These are phyloP conservation scores for Phytopythium boreale DNA, from an alignment of 352 stramenopile genomes.

Conservation along the genomic window DNA sequence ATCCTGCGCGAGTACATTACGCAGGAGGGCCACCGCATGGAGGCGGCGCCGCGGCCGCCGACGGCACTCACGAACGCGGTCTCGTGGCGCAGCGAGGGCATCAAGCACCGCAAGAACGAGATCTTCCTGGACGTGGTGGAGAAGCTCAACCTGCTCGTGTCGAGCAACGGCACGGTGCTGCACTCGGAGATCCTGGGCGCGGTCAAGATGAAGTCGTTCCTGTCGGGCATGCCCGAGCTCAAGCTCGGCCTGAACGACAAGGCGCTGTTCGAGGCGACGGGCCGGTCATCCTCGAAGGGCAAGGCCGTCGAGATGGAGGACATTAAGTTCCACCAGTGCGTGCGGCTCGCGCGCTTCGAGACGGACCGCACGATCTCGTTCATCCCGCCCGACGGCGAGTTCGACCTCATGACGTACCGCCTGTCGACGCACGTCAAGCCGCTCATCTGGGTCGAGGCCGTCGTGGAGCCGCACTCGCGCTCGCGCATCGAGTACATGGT, in stretches of 20 bases:
- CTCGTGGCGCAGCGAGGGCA: slow-evolving; percentile 97
- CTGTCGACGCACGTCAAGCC: slow-evolving; percentile 99
- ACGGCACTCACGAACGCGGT: slow-evolving; percentile 99
- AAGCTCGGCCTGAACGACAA: slow-evolving; percentile 99
- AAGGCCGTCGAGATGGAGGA: slow-evolving; percentile 99
- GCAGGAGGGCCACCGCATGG: slow-evolving; percentile 95
- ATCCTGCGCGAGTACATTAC: slow-evolving; percentile 96
- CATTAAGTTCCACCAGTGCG: slow-evolving; percentile 99
- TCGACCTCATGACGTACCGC: slow-evolving; percentile 99
- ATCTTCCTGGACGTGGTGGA: slow-evolving; percentile 99
- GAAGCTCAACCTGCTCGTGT: slow-evolving; percentile 96
- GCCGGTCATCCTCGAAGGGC: slow-evolving; percentile 80
- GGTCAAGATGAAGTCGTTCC: slow-evolving; percentile 98
- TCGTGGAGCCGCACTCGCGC: slow-evolving; percentile 97
- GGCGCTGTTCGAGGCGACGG: slow-evolving; percentile 98
- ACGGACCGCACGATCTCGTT: slow-evolving; percentile 99
- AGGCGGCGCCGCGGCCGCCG: slow-evolving; percentile 90
- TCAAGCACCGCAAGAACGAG: slow-evolving; percentile 99
- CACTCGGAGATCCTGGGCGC: slow-evolving; percentile 98
- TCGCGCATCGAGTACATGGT: slow-evolving; percentile 98
- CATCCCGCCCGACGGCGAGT: slow-evolving; percentile 99
- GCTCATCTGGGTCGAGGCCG: slow-evolving; percentile 97
- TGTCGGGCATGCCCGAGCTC: slow-evolving; percentile 99
- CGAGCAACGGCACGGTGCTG: slow-evolving; percentile 96
- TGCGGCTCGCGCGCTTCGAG: slow-evolving; percentile 98